phyloP scores from a whole-genome alignment of 1,284 basidiomycete genomes.

The Phlebopus sp. region DNA sequence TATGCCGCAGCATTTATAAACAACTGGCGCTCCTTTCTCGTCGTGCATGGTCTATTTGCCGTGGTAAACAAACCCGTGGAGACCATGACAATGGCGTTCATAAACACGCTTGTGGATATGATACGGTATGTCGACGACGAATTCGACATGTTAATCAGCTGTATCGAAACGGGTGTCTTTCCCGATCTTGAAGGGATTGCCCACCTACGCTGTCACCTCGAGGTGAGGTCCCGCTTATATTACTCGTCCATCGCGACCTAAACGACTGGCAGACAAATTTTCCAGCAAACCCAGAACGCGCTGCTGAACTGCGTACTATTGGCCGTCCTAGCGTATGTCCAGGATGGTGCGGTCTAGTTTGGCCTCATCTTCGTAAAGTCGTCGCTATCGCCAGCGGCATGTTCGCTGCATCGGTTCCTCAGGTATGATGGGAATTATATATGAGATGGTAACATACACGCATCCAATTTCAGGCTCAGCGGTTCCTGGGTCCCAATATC shows the following conservation, averaged over 20 bases:
- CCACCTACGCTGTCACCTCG: constrained; percentile 10
- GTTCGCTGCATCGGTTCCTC: neutral
- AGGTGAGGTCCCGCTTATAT: constrained; percentile 4
- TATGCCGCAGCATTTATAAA: constrained; percentile 17
- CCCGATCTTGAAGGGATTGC: constrained; percentile 4
- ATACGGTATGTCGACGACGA: constrained; percentile 16
- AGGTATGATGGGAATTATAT: neutral
- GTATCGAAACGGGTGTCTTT: constrained; percentile 6
- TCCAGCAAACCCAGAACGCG: constrained; percentile 17
- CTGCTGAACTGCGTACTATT: constrained; percentile 16
- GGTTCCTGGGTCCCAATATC: constrained; percentile 3
- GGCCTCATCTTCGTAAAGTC: neutral
- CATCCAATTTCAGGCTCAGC: neutral
- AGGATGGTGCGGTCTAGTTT: constrained; percentile 15
- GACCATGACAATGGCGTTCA: constrained; percentile 9
- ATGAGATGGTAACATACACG: too few species aligned
- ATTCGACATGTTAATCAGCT: constrained; percentile 16
- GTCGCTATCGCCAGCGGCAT: constrained; percentile 1
- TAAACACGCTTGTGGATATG: constrained; percentile 15
- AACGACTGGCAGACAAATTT: constrained; percentile 9
- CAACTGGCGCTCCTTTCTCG: constrained; percentile 20
- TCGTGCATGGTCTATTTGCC: constrained; percentile 22
- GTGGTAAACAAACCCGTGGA: constrained; percentile 12
- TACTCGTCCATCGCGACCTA: neutral
- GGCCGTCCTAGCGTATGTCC: constrained; percentile 16